Evolutionary conservation across 1,139 yeast genomes (phyloP).

Genomic region (Kodamaea derodonti): DNA sequence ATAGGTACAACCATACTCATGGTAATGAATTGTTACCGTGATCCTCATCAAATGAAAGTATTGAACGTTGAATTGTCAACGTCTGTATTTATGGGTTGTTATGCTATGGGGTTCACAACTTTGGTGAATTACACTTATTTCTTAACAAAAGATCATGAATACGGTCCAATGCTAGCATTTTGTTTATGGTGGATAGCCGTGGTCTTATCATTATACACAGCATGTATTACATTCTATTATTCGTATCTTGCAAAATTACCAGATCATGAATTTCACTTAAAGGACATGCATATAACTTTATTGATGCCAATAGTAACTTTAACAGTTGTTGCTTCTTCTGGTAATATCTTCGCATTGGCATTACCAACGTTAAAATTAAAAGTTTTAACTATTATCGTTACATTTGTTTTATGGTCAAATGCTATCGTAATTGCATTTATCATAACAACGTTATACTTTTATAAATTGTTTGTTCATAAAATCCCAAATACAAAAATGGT

Average conservation of each 20-base stretch:
- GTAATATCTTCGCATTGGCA: slow-evolving; percentile 47
- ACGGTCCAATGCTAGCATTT: slow-evolving; percentile 39
- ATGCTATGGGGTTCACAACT: slow-evolving; percentile 74
- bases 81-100: slow-evolving; percentile 69
- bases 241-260: slow-evolving; percentile 33
- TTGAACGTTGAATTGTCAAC: slow-evolving; percentile 44
- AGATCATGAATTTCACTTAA: slow-evolving; percentile 11
- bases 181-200: slow-evolving; percentile 71
- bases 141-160: slow-evolving; percentile 31
- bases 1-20: slow-evolving; percentile 35
- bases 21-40: slow-evolving; percentile 30
- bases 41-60: slow-evolving; percentile 28
- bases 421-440: slow-evolving; percentile 62
- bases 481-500: slow-evolving; percentile 48
- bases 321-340: slow-evolving; percentile 69
- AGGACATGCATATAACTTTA: slow-evolving; percentile 40
- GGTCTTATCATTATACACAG: slow-evolving; percentile 47
- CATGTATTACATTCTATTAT: slow-evolving; percentile 51
- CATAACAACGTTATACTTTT: slow-evolving; percentile 49
- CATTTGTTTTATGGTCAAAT: slow-evolving; percentile 62
- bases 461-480: slow-evolving; percentile 55
- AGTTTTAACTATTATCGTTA: slow-evolving; percentile 49
- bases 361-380: slow-evolving; percentile 41
- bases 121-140: slow-evolving; percentile 51
- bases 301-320: slow-evolving; percentile 72